Conservation (phyloP, 495 filamentous ascomycete species). For the Aspergillus mulundensis region DNA sequence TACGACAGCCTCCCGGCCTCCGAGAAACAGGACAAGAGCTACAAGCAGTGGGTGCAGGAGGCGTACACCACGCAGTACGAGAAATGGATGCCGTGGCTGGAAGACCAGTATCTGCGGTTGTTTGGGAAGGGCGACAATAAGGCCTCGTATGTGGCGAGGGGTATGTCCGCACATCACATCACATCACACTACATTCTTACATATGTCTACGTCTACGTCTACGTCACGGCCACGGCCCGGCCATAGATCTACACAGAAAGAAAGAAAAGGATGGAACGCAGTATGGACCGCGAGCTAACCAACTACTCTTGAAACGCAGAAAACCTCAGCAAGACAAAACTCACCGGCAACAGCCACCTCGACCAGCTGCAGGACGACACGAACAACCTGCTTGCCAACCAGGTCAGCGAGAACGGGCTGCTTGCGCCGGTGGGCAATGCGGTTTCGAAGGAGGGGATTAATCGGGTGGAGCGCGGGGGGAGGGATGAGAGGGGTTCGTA, state of each 20-base stretch:
- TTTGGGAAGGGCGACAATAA: constrained; percentile 70
- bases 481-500: constrained; percentile 57
- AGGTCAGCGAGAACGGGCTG: constrained; percentile 61
- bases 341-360: constrained; percentile 58
- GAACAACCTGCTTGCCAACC: constrained; percentile 53
- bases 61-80: constrained; percentile 65
- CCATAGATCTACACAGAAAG: no score
- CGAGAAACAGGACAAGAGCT: constrained; percentile 28
- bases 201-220: no score
- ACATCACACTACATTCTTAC: no score
- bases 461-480: constrained; percentile 57
- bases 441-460: constrained; percentile 59
- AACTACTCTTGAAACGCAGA: constrained; percentile 38
- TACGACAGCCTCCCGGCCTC: constrained; percentile 14
- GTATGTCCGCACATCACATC: constrained; percentile 27
- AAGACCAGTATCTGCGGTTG: constrained; percentile 64
- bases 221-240: no score
- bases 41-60: constrained; percentile 51
- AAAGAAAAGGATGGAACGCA: no score
- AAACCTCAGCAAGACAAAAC: constrained; percentile 58
- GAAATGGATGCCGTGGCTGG: constrained; percentile 71
- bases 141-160: constrained; percentile 58
- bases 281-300: no score
- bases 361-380: constrained; percentile 61
- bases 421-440: constrained; percentile 56